Conservation (phyloP, 2,329 filamentous ascomycete species). For the Penicillium sp. region DNA sequence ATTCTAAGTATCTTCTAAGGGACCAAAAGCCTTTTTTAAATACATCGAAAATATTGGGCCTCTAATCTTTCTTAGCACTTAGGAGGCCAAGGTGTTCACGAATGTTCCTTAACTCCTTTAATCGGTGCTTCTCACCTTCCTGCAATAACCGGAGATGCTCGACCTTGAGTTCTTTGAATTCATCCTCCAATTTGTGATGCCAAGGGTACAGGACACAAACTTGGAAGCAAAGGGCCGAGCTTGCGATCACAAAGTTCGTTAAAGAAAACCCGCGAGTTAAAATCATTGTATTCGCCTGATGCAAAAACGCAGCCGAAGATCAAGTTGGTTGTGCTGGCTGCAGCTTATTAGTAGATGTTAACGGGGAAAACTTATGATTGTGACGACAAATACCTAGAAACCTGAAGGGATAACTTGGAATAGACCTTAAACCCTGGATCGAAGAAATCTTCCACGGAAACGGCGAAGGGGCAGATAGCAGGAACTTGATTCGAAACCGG, state of each 20-base stretch:
- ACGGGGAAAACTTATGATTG: background rate
- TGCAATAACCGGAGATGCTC: constrained; percentile 50
- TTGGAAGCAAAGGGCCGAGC: constrained; percentile 64
- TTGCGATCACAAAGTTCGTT: constrained; percentile 65
- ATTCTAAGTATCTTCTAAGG: no score
- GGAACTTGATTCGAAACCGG: background rate
- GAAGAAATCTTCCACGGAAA: background rate
- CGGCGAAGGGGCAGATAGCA: background rate
- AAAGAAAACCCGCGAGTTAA: constrained; percentile 55
- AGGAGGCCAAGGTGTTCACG: no score
- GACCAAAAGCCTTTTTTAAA: no score
- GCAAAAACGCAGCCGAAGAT: no score
- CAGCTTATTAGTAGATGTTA: background rate
- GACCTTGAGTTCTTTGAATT: constrained; percentile 58
- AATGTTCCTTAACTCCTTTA: constrained; percentile 10
- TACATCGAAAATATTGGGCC: no score
- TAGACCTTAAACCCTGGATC: background rate
- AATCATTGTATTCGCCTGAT: constrained; percentile 34
- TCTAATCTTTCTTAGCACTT: no score
- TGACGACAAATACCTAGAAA: no score
- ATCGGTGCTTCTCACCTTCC: constrained; percentile 11
- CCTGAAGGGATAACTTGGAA: no score
- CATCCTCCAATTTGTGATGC: constrained; percentile 63
- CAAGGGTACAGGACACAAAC: constrained; percentile 69
- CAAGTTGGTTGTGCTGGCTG: background rate